Conservation (phyloP, 768 basidiomycete genomes). For the Termitomyces sp. region DNA sequence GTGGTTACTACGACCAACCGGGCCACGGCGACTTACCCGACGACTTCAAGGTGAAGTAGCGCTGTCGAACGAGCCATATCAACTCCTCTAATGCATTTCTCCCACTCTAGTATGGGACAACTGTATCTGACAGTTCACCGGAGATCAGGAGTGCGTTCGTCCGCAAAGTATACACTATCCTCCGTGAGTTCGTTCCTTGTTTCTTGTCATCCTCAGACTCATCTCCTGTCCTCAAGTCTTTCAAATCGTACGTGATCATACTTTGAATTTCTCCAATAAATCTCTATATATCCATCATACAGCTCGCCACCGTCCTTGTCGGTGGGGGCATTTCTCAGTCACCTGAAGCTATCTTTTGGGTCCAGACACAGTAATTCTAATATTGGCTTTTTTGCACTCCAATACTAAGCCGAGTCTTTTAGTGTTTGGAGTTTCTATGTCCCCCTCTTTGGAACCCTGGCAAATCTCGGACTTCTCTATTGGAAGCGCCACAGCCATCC, state of each 20-base stretch:
- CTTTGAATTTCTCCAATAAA: not conserved
- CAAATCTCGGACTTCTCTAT: slow-evolving; percentile 77
- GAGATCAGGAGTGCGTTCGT: slow-evolving; percentile 86
- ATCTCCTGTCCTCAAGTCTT: slow-evolving; percentile 41
- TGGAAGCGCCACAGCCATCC: slow-evolving; percentile 94
- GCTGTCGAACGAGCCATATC: not conserved
- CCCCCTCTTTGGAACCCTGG: slow-evolving; percentile 72
- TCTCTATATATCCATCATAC: not conserved
- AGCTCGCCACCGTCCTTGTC: slow-evolving; percentile 77
- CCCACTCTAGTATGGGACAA: slow-evolving; percentile 67
- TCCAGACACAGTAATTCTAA: slow-evolving; percentile 54
- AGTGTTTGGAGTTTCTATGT: slow-evolving; percentile 82
- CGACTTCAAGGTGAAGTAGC: slow-evolving; percentile 77
- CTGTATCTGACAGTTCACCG: slow-evolving; percentile 70
- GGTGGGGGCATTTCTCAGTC: slow-evolving; percentile 71
- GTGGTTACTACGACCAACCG: slow-evolving; percentile 74
- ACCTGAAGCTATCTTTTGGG: slow-evolving; percentile 59
- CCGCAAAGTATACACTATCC: slow-evolving; percentile 87
- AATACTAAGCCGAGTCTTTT: not conserved
- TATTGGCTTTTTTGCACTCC: not conserved
- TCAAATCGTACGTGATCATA: slow-evolving; percentile 59
- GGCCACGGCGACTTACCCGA: slow-evolving; percentile 75
- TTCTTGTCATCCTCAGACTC: slow-evolving; percentile 2
- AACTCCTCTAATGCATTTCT: not conserved
- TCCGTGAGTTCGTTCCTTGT: slow-evolving; percentile 56